phyloP scores from a whole-genome alignment of 371 early-diverging fungal genomes.

The Blakeslea trispora region DNA sequence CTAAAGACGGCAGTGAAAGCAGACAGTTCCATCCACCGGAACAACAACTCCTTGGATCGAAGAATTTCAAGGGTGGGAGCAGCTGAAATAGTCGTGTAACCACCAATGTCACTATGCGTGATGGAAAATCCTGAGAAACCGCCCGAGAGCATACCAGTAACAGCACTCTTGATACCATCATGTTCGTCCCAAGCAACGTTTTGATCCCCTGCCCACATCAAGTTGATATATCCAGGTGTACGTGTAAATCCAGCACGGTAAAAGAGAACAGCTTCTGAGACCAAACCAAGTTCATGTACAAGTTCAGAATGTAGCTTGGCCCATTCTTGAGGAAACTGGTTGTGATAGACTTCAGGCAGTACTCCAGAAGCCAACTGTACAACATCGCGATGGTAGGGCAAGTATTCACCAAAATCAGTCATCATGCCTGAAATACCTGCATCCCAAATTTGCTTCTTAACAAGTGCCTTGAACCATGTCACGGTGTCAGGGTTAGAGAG shows the following conservation, averaged over 20 bases:
- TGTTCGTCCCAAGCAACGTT: conserved; percentile 42
- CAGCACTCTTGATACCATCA: conserved; percentile 46
- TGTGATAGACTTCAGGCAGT: conserved; percentile 29
- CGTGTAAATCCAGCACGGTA: conserved; percentile 34
- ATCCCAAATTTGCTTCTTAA: conserved; percentile 36
- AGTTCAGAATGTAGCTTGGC: conserved; percentile 31
- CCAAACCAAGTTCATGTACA: conserved; percentile 22
- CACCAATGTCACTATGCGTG: conserved; percentile 52
- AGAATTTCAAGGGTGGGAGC: conserved; percentile 25
- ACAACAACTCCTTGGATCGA: conserved; percentile 41
- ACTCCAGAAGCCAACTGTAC: conserved; percentile 16
- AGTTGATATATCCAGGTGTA: conserved; percentile 32
- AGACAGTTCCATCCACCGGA: conserved; percentile 56
- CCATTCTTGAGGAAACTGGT: conserved; percentile 40
- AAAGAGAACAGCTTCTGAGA: conserved; percentile 33
- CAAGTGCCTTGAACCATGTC: conserved; percentile 33
- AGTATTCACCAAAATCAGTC: conserved; percentile 39
- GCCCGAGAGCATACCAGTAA: conserved; percentile 47
- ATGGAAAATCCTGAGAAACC: conserved; percentile 50
- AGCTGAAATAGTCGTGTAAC: conserved; percentile 39
- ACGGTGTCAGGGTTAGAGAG: conserved; percentile 35
- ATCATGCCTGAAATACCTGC: conserved; percentile 38
- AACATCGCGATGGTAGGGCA: conserved; percentile 28
- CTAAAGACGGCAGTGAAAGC: conserved; percentile 47
- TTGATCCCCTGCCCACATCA: conserved; percentile 47